Base-by-base conservation (phyloP, 129 eudicot genomes). In the Centella asiatica region DNA sequence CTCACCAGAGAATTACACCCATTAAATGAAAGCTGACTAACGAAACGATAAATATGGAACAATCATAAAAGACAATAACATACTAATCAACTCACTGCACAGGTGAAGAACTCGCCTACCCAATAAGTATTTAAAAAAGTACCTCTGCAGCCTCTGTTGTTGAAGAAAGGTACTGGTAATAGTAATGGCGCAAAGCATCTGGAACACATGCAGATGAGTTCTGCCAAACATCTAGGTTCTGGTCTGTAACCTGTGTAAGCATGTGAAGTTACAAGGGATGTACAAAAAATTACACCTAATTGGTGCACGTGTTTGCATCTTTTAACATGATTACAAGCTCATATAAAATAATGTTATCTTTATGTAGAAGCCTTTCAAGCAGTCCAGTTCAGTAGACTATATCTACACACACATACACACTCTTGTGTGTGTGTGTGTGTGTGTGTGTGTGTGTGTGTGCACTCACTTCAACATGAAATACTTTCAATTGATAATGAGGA, bases 81-180 rank as follows among this genome's bases (percentile, higher is more conserved):
- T n/a, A n/a, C n/a, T n/a, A n/a, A n/a, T n/a, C n/a, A n/a, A n/a
- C n/a, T n/a, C n/a, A n/a, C n/a, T n/a, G n/a, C n/a, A n/a, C n/a
- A n/a, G n/a, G n/a, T 27, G 32, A 47, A 36, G 36, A 83, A 69
- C 29, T 65, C 45, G 66, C 68, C 59, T 44, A 69, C 31, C 48
- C 66, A 68, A 60, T 51, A 58, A 40, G 26, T 69, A 73, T 62
- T 64, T 47, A 52, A 69, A 57, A 28, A 75, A 72, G 58, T 77
- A 87, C 99, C 99, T 87, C 99, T 67, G 99, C 96, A 52, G 95
- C 96, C 86, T 82, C 95, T 53, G 86, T 54, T 50, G 92, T 87
- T 50, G 99, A 93, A 34, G 95, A 93, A 73, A 93, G 88, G 67
- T 81, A 84, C 61, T 93, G 90, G 69, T 87, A 87, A 78, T 93